Evolutionary conservation across 1,139 yeast genomes (phyloP).

Genomic region (Candida sp.): DNA sequence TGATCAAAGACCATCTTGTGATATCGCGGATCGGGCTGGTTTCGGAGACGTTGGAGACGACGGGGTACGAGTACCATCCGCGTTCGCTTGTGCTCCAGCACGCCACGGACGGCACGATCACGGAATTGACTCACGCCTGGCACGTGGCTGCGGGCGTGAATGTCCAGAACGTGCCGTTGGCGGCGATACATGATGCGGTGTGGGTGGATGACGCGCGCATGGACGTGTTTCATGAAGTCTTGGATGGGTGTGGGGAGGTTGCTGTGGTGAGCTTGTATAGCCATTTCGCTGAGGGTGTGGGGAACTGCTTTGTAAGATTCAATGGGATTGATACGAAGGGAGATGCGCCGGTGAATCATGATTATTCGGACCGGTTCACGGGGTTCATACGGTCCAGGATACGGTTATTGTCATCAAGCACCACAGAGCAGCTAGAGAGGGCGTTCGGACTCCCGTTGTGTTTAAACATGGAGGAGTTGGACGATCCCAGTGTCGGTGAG

Average conservation of each 20-base stretch:
- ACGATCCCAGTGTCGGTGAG: constrained; percentile 6
- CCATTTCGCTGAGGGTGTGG: not conserved
- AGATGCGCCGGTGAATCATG: not conserved
- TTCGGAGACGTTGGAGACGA: not conserved
- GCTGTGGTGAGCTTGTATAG: not conserved
- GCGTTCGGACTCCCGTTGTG: constrained; percentile 8
- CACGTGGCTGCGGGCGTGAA: not conserved
- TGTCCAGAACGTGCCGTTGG: not conserved
- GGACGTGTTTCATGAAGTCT: not conserved
- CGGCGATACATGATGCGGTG: not conserved
- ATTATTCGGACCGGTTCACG: not conserved
- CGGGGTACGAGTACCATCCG: not conserved
- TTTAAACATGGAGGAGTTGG: not conserved
- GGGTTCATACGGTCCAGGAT: constrained; percentile 7
- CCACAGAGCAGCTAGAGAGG: not conserved
- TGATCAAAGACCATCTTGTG: constrained; percentile 3
- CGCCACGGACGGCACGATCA: constrained; percentile 3
- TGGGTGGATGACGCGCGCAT: not conserved
- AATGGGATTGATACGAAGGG: not conserved
- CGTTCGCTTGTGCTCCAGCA: constrained; percentile 5
- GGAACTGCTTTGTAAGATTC: not conserved
- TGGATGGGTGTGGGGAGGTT: not conserved
- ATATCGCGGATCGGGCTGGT: constrained; percentile 6
- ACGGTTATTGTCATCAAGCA: constrained; percentile 1
- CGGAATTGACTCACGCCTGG: constrained; percentile 6